Evolutionary conservation across 441 rosid species (phyloP), one percentile per base, ranked within the genome.

Genomic region (Erysimum cheiri): DNA sequence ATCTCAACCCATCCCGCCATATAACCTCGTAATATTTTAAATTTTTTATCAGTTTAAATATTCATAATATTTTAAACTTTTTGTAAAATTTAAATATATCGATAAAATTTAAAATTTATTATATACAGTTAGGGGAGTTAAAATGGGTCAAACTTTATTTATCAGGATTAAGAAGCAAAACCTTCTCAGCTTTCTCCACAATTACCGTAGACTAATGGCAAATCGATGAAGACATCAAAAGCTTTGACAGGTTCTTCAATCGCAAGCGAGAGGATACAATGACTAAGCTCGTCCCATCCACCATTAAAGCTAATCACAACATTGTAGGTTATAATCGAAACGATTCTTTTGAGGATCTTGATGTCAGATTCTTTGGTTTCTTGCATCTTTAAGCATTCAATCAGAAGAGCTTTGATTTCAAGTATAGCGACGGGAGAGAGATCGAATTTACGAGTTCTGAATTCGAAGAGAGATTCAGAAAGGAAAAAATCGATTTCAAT

Each of bases 231-330:
- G 26, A 68, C 26, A n/a, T 44, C 47, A 37, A 68, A 43, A 8
- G 64, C 61, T 29, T 70, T 70, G 13, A 32, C 24, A 50, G 68
- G 61, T 4, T 69, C 50, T 1, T 2, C 5, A 1, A 1, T 10
- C 3, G 29, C 41, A 0, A 69, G 22, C n/a, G 40, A 59, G 7
- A 26, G 59, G 5, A 69, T 59, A 69, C 59, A 48, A 31, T 59
- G 40, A 19, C 66, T 59, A 7, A 69, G 59, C 50, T 69, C 59
- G 8, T 14, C 12, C 73, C 73, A 69, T 15, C 41, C 32, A 4
- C 22, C 49, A 40, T 40, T 24, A n/a, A 4, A 4, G 1, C 49
- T 7, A 39, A 39, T 26, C 64, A 59, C n/a, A 19, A 50, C 68
- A 19, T 50, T 22, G 54, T 50, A 29, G 1, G 53, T 32, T 8